Conservation (phyloP, 306 rosid genomes). For the Quercus wislizeni region DNA sequence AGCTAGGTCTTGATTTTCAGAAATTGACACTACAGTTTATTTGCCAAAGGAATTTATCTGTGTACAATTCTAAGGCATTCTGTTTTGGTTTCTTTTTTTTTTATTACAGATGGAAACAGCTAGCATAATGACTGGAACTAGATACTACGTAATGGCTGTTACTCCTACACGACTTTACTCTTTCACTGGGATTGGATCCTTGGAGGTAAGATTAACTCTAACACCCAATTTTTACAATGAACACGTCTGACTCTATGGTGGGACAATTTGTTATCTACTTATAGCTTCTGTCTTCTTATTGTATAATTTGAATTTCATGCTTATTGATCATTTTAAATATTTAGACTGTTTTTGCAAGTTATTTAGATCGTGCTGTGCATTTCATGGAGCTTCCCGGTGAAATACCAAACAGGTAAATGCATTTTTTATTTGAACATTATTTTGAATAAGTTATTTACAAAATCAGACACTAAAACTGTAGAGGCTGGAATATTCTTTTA, state of each 20-base stretch:
- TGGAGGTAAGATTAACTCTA: slow-evolving; percentile 65
- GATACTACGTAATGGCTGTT: slow-evolving; percentile 94
- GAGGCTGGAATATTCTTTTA: background rate
- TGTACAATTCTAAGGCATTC: slow-evolving; percentile 12
- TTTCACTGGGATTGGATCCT: slow-evolving; percentile 76
- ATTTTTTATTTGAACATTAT: background rate
- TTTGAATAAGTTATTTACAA: slow-evolving; percentile 5
- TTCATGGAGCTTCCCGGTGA: slow-evolving; percentile 99
- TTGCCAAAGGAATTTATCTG: background rate
- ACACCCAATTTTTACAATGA: background rate
- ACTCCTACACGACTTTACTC: slow-evolving; percentile 92
- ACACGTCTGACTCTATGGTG: background rate
- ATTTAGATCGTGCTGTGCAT: slow-evolving; percentile 78
- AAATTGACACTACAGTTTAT: slow-evolving; percentile 5
- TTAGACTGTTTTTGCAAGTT: slow-evolving; percentile 80
- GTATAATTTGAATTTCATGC: slow-evolving; percentile 16
- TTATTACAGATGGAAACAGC: slow-evolving; percentile 86
- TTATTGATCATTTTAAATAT: slow-evolving; percentile 33
- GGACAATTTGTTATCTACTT: slow-evolving; percentile 12
- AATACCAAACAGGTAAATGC: slow-evolving; percentile 81
- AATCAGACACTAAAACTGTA: slow-evolving; percentile 6
- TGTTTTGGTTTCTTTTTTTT: slow-evolving; percentile 26
- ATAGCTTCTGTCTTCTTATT: slow-evolving; percentile 6
- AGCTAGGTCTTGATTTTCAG: background rate
- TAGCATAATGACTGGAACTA: slow-evolving; percentile 65